These are phyloP conservation scores for Phytophthora litchii DNA, from an alignment of 352 stramenopile genomes.

Conservation along the genomic window DNA sequence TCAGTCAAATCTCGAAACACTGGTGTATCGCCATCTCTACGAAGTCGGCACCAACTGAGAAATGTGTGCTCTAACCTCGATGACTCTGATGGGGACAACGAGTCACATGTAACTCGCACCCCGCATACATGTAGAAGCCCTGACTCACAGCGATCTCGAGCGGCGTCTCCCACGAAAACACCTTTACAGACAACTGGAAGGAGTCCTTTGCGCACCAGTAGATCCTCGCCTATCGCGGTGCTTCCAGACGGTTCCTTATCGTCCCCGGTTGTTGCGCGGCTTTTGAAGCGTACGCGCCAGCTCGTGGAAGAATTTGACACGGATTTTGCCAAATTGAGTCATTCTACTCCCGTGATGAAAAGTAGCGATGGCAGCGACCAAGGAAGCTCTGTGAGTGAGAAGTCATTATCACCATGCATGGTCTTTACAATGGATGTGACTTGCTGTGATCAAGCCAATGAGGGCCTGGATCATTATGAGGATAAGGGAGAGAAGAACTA, in stretches of 20 bases:
- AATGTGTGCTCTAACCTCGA: conserved; percentile 54
- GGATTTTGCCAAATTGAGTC: conserved; percentile 16
- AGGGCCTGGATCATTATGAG: too few species aligned
- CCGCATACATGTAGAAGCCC: conserved; percentile 7
- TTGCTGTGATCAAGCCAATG: conserved; percentile 31
- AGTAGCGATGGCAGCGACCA: not conserved
- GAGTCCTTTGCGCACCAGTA: not conserved
- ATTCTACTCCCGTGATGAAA: conserved; percentile 6
- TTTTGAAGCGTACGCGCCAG: conserved; percentile 36
- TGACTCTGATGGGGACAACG: conserved; percentile 48
- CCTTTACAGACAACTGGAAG: conserved; percentile 7
- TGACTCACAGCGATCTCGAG: not conserved
- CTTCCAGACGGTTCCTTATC: conserved; percentile 20
- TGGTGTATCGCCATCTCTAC: conserved; percentile 28
- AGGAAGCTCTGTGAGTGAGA: not conserved
- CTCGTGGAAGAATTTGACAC: conserved; percentile 37
- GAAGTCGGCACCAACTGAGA: conserved; percentile 33
- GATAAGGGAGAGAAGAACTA: too few species aligned
- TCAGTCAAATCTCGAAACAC: not conserved
- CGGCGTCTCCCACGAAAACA: conserved; percentile 6
- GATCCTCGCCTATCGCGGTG: conserved; percentile 15
- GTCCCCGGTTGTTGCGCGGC: conserved; percentile 26
- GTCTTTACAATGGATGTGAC: conserved; percentile 33
- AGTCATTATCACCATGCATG: conserved; percentile 7
- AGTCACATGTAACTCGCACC: conserved; percentile 5